phyloP scores from a whole-genome alignment of 176 grass and related monocot species.

The Luzula sylvatica region DNA sequence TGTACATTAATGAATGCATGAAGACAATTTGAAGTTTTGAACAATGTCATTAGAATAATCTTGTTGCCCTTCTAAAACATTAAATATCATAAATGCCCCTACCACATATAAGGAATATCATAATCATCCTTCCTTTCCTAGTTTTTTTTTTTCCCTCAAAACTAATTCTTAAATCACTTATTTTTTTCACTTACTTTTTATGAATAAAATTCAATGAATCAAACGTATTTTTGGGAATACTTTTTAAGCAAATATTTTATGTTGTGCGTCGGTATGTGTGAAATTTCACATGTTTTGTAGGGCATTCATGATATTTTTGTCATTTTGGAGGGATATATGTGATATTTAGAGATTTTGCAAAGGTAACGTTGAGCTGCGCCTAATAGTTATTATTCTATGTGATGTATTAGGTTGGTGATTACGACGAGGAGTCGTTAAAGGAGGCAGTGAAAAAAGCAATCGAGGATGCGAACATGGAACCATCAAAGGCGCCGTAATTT shows the following conservation, averaged over 20 bases:
- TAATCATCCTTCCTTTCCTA: not conserved
- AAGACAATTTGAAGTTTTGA: conserved; percentile 5
- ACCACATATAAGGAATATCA: too few relatives aligned
- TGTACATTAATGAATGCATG: not conserved
- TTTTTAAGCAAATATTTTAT: not conserved
- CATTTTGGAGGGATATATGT: not conserved
- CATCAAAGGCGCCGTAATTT: conserved; percentile 1
- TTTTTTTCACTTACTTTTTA: not conserved
- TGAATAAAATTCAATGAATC: not conserved
- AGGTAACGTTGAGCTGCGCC: not conserved
- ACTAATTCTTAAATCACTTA: not conserved
- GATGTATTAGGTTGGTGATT: conserved; percentile 25
- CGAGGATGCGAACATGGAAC: conserved; percentile 13
- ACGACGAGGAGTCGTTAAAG: conserved; percentile 37
- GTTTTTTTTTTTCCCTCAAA: not conserved
- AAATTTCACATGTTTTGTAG: too few relatives aligned
- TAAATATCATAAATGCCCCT: too few relatives aligned
- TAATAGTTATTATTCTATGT: not conserved
- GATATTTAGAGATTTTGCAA: not conserved
- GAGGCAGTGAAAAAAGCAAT: conserved; percentile 52
- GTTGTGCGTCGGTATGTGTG: not conserved
- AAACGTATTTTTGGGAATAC: too few relatives aligned
- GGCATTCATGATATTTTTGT: too few relatives aligned
- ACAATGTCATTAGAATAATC: conserved; percentile 3
- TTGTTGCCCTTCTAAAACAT: not conserved